Percentiles rank a stretch among this genome's conserved stretches.
These are phyloP conservation scores for Candida glaebosa DNA, from an alignment of 805 yeast genomes.

Conservation along the genomic window DNA sequence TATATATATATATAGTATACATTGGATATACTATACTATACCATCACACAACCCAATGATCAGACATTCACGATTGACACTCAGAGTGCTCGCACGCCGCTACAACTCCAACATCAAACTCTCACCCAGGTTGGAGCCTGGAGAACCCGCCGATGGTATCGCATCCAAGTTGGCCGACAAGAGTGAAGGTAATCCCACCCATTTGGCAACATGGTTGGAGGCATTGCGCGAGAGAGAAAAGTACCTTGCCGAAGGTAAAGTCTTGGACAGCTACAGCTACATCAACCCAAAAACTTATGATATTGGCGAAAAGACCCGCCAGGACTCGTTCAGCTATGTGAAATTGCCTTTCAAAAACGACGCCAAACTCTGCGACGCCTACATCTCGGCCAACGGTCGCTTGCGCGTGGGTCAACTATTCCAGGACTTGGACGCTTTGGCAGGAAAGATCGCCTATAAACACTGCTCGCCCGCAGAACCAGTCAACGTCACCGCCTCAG, in stretches of 20 bases:
- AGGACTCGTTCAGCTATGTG: constrained; percentile 70
- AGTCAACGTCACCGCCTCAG: constrained; percentile 92
- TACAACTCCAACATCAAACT: constrained; percentile 3
- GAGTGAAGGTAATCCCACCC: constrained; percentile 40
- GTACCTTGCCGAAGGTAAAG: constrained; percentile 69
- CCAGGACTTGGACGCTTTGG: constrained; percentile 90
- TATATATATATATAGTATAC: no score
- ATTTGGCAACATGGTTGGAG: constrained; percentile 77
- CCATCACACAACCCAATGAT: no score
- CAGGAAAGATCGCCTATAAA: constrained; percentile 89
- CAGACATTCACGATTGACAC: no score
- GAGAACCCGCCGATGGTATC: constrained; percentile 70
- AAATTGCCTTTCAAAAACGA: constrained; percentile 83
- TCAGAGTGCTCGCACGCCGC: no score
- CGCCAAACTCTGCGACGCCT: constrained; percentile 76
- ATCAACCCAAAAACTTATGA: constrained; percentile 68
- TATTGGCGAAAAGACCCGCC: constrained; percentile 68
- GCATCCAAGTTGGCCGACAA: constrained; percentile 66
- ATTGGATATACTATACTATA: no score
- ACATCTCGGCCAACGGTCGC: constrained; percentile 88
- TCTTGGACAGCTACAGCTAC: constrained; percentile 67
- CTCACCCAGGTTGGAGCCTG: constrained; percentile 30
- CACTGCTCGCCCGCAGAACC: constrained; percentile 97
- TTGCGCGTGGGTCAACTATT: constrained; percentile 88
- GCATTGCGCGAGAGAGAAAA: constrained; percentile 73